phyloP scores from a whole-genome alignment of 2,329 filamentous ascomycete species.

The Fusarium udum region DNA sequence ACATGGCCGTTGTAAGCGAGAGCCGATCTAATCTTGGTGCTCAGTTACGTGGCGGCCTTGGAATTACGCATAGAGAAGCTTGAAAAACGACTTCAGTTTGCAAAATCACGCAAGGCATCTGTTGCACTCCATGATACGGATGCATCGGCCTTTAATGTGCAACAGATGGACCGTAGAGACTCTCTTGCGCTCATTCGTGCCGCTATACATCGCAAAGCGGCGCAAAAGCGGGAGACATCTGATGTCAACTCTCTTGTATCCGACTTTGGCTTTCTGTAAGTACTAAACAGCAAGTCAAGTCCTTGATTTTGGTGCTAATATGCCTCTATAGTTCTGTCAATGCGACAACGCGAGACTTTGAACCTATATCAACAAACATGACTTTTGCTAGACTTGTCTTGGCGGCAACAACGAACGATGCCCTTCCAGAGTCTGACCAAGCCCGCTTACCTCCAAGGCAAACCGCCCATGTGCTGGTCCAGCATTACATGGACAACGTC shows the following conservation, averaged over 20 bases:
- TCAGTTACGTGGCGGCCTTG: slow-evolving; percentile 90
- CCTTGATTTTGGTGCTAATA: slow-evolving; percentile 4
- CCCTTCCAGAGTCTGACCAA: slow-evolving; percentile 70
- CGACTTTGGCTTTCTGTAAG: slow-evolving; percentile 90
- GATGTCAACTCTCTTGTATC: slow-evolving; percentile 93
- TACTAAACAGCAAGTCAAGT: not conserved
- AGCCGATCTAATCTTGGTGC: slow-evolving; percentile 14
- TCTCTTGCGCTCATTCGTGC: slow-evolving; percentile 70
- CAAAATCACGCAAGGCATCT: slow-evolving; percentile 75
- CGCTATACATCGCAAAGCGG: slow-evolving; percentile 72
- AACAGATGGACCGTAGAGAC: slow-evolving; percentile 67
- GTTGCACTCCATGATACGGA: slow-evolving; percentile 72
- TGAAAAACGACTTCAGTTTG: slow-evolving; percentile 78
- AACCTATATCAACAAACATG: slow-evolving; percentile 86
- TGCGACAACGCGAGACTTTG: slow-evolving; percentile 92
- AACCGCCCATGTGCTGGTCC: slow-evolving; percentile 73
- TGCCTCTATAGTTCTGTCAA: slow-evolving; percentile 78
- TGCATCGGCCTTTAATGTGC: slow-evolving; percentile 34
- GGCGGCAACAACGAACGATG: slow-evolving; percentile 80
- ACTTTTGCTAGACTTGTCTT: slow-evolving; percentile 90
- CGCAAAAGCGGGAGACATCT: slow-evolving; percentile 75
- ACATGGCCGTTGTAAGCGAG: not conserved
- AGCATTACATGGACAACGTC: slow-evolving; percentile 86
- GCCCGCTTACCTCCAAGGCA: slow-evolving; percentile 76
- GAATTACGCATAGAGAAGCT: slow-evolving; percentile 90